Percentiles rank a stretch among this genome's conserved stretches.
Conservation (phyloP, 2,329 filamentous ascomycete species). For the Ophiostoma ulmi region DNA sequence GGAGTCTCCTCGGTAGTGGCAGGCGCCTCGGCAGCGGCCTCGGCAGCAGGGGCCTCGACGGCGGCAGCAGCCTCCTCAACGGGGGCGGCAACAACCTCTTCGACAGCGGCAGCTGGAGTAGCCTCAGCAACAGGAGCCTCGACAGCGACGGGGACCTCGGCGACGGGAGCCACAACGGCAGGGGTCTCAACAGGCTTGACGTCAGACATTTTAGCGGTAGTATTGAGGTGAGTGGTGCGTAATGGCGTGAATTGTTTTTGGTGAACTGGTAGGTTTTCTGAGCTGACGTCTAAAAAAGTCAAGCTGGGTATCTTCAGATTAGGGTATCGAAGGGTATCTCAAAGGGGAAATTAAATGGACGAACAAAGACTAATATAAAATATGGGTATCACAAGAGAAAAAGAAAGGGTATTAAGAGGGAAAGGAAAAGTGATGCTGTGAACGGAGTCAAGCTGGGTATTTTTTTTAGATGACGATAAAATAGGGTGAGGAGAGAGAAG, state of each 20-base stretch:
- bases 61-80: slow-evolving; percentile 42
- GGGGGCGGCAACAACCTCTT: slow-evolving; percentile 35
- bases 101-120: slow-evolving; percentile 32
- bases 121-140: slow-evolving; percentile 36
- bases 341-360: slow-evolving; percentile 35
- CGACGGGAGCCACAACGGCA: slow-evolving; percentile 28
- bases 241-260: slow-evolving; percentile 12
- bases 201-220: slow-evolving; percentile 23
- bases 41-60: slow-evolving; percentile 37
- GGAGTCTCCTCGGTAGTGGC: slow-evolving; percentile 35
- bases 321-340: slow-evolving; percentile 28
- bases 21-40: slow-evolving; percentile 37
- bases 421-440: slow-evolving; percentile 17
- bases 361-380: slow-evolving; percentile 27
- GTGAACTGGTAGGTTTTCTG: background rate
- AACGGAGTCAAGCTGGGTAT: slow-evolving; percentile 33
- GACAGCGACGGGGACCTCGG: slow-evolving; percentile 41
- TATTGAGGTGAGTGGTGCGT: background rate
- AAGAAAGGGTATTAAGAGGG: slow-evolving; percentile 28
- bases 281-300: slow-evolving; percentile 3
- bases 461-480: slow-evolving; percentile 19
- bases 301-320: slow-evolving; percentile 26
- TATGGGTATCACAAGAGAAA: slow-evolving; percentile 36
- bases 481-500: slow-evolving; percentile 23
- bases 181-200: slow-evolving; percentile 35